Evolutionary conservation across 1,284 basidiomycete genomes (phyloP), one percentile per base, ranked within the genome.

Genomic region (Peniophora sp.): DNA sequence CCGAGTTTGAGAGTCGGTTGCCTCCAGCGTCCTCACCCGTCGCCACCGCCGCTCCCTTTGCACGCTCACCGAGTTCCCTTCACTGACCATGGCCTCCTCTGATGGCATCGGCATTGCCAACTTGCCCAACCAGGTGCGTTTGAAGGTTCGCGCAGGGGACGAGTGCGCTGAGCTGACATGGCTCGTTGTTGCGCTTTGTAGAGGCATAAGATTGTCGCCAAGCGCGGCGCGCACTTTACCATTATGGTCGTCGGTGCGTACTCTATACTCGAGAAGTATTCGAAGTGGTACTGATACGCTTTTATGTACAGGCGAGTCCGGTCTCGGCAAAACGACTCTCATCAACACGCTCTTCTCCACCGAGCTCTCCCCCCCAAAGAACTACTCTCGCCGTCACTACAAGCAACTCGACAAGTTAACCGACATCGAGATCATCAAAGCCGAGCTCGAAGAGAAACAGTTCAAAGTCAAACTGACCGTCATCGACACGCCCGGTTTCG

Each of bases 291-390:
- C 27, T 45, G 23, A 22, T 3, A 8, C 11, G 14, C 39, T n/a
- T 38, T 11, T 39, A 39, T 6, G 38, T 36, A 44, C 66, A 95
- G 91, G 93, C 69, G 94, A 97, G 73, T 94, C 91, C 55, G 94
- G 94, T 53, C 74, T 97, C 53, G 94, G 94, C 51, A 97, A 97
- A 74, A 94, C 92, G 45, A 95, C 92, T 1, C 80, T 95, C 67
- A 94, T 99, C 79, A 99, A 99, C 79, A 99, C 97, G 36, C 87
- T 99, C 60, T 99, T 99, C 74, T 92, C 93, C 39, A 99, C 97
- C 53, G 97, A 99, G 76, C 81, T 99, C 51, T 95, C 92, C 8
- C 78, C 90, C 3, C 66, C 87, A 48, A 94, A 96, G 76, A 95
- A 96, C 77, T 96, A 99, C 79, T 74, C 69, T 57, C 83, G 83